Percentiles rank a stretch among this genome's conserved stretches.
Evolutionary conservation across 306 rosid genomes (phyloP).

Genomic region (Citrullus colocynthis): DNA sequence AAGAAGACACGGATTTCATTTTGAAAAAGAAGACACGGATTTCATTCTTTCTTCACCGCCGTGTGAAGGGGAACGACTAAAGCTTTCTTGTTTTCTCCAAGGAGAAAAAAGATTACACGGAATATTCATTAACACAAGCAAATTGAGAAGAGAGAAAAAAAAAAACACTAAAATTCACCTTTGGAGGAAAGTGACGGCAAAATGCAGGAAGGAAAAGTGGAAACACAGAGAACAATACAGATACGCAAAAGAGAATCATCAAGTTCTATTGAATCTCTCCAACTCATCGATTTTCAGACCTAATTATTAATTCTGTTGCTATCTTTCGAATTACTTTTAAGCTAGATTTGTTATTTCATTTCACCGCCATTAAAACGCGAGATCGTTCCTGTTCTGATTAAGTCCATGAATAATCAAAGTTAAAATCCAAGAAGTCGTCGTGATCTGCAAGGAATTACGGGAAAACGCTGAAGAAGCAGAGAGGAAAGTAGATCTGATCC

Average conservation of each 20-base stretch:
- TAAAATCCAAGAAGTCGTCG: not conserved
- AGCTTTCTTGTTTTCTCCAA: not conserved
- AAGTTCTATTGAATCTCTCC: not conserved
- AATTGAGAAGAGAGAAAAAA: not conserved
- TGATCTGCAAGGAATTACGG: not conserved
- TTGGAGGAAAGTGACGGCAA: not conserved
- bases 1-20: not conserved
- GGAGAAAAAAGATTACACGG: not conserved
- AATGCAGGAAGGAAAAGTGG: not conserved
- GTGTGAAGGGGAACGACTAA: not conserved
- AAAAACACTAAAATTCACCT: conserved; percentile 2
- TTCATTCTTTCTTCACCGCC: not conserved
- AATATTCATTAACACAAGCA: not conserved
- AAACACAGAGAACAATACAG: not conserved
- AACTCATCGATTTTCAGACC: not conserved
- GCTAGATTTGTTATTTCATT: not conserved
- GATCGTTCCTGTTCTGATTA: not conserved
- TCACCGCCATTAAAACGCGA: not conserved
- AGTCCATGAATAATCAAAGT: not conserved
- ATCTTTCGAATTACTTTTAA: not conserved
- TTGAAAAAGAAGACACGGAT: too few relatives aligned
- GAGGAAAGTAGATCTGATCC: not conserved
- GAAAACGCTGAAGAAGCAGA: not conserved
- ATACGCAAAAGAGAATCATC: not conserved
- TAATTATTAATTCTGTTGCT: not conserved